Evolutionary conservation across 371 early-diverging fungal genomes (phyloP), one percentile per base, ranked within the genome.

Genomic region (Haplosporangium sp.): DNA sequence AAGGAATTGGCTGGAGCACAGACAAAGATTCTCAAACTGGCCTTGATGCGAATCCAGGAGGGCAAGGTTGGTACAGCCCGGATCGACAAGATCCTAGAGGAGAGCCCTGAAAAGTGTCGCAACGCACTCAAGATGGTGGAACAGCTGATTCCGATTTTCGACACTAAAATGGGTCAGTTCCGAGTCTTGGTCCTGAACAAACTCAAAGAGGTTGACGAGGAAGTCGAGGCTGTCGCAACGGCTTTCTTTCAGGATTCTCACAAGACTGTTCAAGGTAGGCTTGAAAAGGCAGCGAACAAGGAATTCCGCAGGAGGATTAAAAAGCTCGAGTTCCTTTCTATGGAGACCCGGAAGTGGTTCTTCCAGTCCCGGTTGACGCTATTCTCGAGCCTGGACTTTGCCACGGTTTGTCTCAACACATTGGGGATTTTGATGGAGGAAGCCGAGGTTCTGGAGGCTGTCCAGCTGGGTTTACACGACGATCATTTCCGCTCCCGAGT

Each of bases 401-500:
- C 87, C 0, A 74, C 68, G 7, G 84, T 88, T 16, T 83, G 84
- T 11, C 73, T 89, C 1, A 85, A 86, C 55, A 90, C 89, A 43
- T 73, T 92, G 36, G 91, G 89, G 38, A 85, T 90, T 20, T 67
- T 93, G 66, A 89, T 92, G 85, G 87, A 88, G 48, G 93, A 93
- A 67, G 93, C 90, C 6, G 92, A 92, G 69, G 86, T 89, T 11
- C 74, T 89, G 67, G 92, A 92, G 59, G 89, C 89, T 0, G 84
- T 91, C n/a, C 82, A 83, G 14, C 83, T 88, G 43, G 70, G 83
- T 6, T 70, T 83, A 42, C 77, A 81, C 43, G 81, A 77, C 16
- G 74, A 79, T 23, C 73, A 83, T 21, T 82, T 86, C 73, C 82
- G 84, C 23, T 81, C 83, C 12, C 65, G 88, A 18, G 81, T 89